These are phyloP conservation scores for Chlamydomonas reinhardtii DNA, from an alignment of 163 green algal species.

Conservation along the genomic window DNA sequence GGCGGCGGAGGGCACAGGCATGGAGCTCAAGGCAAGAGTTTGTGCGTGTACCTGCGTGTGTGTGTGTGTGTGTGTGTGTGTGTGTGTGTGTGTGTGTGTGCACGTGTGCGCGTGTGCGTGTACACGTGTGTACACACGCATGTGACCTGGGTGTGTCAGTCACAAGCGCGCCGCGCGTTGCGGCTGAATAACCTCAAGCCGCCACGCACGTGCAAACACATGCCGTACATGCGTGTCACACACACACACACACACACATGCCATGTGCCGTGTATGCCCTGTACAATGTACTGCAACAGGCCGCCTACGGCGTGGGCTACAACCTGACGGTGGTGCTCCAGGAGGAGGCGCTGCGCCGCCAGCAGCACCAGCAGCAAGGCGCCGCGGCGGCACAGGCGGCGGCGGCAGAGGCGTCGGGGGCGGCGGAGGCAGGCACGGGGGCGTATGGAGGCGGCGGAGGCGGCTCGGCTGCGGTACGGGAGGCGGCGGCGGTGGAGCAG, in stretches of 20 bases:
- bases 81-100: too few relatives aligned
- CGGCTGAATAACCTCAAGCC: too few relatives aligned
- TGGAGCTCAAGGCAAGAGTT: constrained; percentile 70
- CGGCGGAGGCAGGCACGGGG: constrained; percentile 35
- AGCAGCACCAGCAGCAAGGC: constrained; percentile 1
- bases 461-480: constrained; percentile 51
- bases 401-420: constrained; percentile 45
- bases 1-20: constrained; percentile 63
- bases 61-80: neutral
- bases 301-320: constrained; percentile 79
- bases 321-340: constrained; percentile 71
- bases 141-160: too few relatives aligned
- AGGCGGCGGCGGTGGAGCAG: neutral
- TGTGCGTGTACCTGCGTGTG: neutral
- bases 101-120: too few relatives aligned
- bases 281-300: neutral
- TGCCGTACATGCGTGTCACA: too few relatives aligned
- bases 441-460: constrained; percentile 54
- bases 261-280: too few relatives aligned
- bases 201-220: too few relatives aligned
- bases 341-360: neutral
- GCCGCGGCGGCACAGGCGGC: neutral
- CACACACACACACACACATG: too few relatives aligned
- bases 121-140: too few relatives aligned
- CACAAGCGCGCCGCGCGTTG: too few relatives aligned